phyloP scores from a whole-genome alignment of 2,329 filamentous ascomycete genomes.

The Neofusicoccum kwambonambiense region DNA sequence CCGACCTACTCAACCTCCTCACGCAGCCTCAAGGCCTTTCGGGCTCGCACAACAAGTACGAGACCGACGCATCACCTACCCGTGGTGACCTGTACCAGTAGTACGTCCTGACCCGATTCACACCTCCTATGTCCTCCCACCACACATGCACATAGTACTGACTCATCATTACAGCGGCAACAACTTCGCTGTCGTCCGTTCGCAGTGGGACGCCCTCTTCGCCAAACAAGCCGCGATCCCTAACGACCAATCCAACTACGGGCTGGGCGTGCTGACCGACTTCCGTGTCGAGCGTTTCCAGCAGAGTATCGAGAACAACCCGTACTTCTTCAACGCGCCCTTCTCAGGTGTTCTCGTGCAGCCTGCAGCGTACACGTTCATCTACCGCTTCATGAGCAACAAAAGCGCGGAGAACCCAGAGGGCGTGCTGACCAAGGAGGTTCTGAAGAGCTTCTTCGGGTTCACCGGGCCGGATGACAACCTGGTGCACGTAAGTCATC shows the following conservation, averaged over 20 bases:
- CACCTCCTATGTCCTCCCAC: too few species aligned
- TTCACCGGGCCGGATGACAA: background rate
- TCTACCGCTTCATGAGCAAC: constrained; percentile 32
- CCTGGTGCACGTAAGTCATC: background rate
- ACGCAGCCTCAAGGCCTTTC: constrained; percentile 4
- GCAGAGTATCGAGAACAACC: background rate
- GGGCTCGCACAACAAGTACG: constrained; percentile 7
- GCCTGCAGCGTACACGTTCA: constrained; percentile 30
- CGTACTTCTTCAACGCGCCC: constrained; percentile 7
- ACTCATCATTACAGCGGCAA: background rate
- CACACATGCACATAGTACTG: background rate
- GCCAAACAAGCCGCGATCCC: background rate
- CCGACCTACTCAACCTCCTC: background rate
- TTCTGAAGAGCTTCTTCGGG: constrained; percentile 14
- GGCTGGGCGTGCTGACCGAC: background rate
- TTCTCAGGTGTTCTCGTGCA: constrained; percentile 21
- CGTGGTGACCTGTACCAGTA: constrained; percentile 5
- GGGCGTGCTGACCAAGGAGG: constrained; percentile 24
- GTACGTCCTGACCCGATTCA: background rate
- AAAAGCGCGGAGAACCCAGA: constrained; percentile 29
- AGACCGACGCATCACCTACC: background rate
- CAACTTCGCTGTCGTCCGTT: background rate
- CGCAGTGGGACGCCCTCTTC: constrained; percentile 6
- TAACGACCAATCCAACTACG: constrained; percentile 4
- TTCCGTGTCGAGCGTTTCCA: constrained; percentile 9